Base-by-base conservation (phyloP, 768 basidiomycete species). In the Tulasnella sp. region DNA sequence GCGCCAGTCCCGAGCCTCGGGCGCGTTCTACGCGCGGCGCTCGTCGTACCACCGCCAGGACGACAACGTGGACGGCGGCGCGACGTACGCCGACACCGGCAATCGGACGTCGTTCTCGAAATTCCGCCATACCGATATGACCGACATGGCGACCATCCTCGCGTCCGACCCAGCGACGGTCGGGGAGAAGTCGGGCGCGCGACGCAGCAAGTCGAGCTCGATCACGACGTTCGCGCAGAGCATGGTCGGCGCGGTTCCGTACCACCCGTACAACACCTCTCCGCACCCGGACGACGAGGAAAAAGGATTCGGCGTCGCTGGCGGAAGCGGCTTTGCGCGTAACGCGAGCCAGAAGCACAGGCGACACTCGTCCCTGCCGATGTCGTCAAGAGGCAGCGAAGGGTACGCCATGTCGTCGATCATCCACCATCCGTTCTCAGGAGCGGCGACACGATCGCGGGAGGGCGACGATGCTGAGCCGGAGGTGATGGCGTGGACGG, bases 191-290 rank as follows among this genome's bases (percentile, higher is more conserved):
- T 1, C 0, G 16, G 15, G 15, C 23, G 11, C 29, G 20, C 5
- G 32, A 2, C 2, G 29, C 0, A 70, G 29, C 7, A 70, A 35
- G 23, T 5, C 70, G 18, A 70, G 29, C 40, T 70, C 29, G 23
- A n/a, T 70, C 18, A 70, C 70, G 23, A 70, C 70, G 40, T 70
- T 70, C 26, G 70, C 29, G 16, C 70, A 70, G 70, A 70, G 70
- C 70, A 13, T 35, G 16, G 15, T 20, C 16, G 29, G 11, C 70
- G 70, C 35, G 35, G 35, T 51, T 20, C 51, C 35, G 16, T 70
- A 70, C 13, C 15, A 70, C 26, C 70, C 70, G 23, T 70, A 16
- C 26, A 42, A 35, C 70, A 16, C 11, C 44, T 15, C 44, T 9
- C 35, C 70, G n/a, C 23, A n/a, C 11, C 70, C 13, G 70, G 20